phyloP scores from a whole-genome alignment of 768 basidiomycete genomes.

The Flagelloscypha sp. region DNA sequence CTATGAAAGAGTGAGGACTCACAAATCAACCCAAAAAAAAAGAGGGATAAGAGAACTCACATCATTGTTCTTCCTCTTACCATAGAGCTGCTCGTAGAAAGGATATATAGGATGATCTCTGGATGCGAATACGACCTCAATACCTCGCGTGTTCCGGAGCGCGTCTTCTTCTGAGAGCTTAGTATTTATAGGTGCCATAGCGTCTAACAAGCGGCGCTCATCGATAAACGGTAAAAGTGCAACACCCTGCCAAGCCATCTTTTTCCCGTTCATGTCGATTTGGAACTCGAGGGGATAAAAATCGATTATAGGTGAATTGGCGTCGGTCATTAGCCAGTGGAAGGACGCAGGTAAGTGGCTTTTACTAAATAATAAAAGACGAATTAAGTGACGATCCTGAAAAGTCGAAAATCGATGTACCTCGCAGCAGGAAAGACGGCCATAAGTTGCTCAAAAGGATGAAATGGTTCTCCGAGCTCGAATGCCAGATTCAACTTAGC shows the following conservation, averaged over 20 bases:
- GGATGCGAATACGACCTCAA: constrained; percentile 72
- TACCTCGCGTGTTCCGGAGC: constrained; percentile 80
- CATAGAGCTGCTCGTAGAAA: constrained; percentile 82
- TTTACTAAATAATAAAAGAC: constrained; percentile 41
- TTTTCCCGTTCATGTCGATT: constrained; percentile 99
- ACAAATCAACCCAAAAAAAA: constrained; percentile 7
- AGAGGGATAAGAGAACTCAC: constrained; percentile 33
- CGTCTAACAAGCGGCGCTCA: constrained; percentile 68
- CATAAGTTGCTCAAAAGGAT: constrained; percentile 96
- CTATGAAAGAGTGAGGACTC: constrained; percentile 31
- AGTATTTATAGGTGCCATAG: constrained; percentile 63
- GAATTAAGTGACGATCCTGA: constrained; percentile 5
- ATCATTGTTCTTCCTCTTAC: constrained; percentile 74
- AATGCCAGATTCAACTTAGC: constrained; percentile 75
- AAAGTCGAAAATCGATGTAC: constrained; percentile 29
- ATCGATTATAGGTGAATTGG: constrained; percentile 87
- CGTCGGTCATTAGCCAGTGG: constrained; percentile 80
- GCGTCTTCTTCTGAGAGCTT: constrained; percentile 75
- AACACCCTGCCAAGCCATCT: constrained; percentile 99
- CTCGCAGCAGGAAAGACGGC: constrained; percentile 94
- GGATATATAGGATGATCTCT: constrained; percentile 84
- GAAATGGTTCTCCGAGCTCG: constrained; percentile 78
- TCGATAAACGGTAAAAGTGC: constrained; percentile 96
- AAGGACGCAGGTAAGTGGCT: constrained; percentile 82
- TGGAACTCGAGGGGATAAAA: constrained; percentile 91